These are phyloP conservation scores for Diplotaxis tenuifolia DNA, from an alignment of 345 rosid species.

Conservation along the genomic window DNA sequence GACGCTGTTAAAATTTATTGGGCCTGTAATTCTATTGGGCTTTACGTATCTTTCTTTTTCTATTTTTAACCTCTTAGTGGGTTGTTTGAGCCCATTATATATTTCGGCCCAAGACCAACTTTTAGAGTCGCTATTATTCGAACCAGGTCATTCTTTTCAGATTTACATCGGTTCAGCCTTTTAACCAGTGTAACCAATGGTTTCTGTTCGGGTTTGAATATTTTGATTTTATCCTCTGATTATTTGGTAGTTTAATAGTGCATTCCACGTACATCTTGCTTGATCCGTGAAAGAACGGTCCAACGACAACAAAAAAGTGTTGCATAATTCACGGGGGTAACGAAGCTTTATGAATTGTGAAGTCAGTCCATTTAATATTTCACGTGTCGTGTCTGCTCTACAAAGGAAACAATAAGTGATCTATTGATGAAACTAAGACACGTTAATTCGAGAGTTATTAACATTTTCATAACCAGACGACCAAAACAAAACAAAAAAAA, in stretches of 20 bases:
- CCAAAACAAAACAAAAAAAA: not conserved
- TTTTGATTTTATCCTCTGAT: not conserved
- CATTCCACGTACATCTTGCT: not conserved
- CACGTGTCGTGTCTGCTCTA: constrained; percentile 24
- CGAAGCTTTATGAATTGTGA: constrained; percentile 5
- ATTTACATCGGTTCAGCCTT: not conserved
- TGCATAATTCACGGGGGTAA: constrained; percentile 18
- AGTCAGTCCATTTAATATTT: not conserved
- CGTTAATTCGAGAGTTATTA: not conserved
- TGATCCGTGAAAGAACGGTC: constrained; percentile 6
- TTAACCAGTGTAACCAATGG: not conserved
- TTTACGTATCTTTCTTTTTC: not conserved
- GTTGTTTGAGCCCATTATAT: not conserved
- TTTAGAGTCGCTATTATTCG: not conserved
- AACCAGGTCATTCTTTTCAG: not conserved
- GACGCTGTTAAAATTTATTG: not conserved
- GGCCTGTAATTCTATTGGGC: constrained; percentile 17
- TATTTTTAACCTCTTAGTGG: not conserved
- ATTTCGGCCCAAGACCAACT: not conserved
- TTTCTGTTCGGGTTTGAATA: not conserved
- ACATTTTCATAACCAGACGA: not conserved
- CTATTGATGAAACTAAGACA: not conserved
- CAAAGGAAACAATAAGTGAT: not conserved
- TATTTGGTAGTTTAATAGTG: not conserved
- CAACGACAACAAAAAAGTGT: not conserved